phyloP scores from a whole-genome alignment of 1,139 yeast genomes.

The Yamadazyma siamensis region DNA sequence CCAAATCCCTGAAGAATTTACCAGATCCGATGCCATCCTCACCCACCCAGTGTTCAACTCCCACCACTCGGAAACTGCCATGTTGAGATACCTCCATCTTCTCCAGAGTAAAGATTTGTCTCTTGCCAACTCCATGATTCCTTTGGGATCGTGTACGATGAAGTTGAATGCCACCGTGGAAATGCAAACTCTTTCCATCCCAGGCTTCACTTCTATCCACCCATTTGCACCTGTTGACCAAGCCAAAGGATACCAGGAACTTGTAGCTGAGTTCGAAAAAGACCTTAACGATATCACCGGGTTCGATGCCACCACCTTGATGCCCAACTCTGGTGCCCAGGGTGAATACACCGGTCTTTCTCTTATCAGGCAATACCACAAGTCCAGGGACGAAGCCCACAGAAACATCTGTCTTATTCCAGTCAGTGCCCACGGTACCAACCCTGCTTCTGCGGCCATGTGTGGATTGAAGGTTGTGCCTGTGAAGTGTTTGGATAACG shows the following conservation, averaged over 20 bases:
- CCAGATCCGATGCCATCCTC: constrained; percentile 63
- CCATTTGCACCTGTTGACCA: constrained; percentile 91
- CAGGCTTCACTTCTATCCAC: constrained; percentile 83
- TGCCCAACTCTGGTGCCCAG: constrained; percentile 98
- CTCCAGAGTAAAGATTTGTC: constrained; percentile 89
- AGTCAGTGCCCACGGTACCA: constrained; percentile 96
- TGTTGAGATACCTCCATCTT: constrained; percentile 84
- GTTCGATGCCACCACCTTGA: constrained; percentile 82
- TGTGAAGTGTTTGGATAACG: constrained; percentile 79
- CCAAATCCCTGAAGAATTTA: constrained; percentile 48
- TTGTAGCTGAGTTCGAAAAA: constrained; percentile 71
- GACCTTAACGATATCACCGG: constrained; percentile 96
- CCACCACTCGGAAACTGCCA: constrained; percentile 91
- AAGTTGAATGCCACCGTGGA: constrained; percentile 92
- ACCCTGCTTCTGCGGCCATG: constrained; percentile 98
- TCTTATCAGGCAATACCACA: constrained; percentile 76
- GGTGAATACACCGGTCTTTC: constrained; percentile 96
- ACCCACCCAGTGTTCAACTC: constrained; percentile 77
- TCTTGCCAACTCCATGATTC: constrained; percentile 93
- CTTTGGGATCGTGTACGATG: constrained; percentile 98
- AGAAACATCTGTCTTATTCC: constrained; percentile 93
- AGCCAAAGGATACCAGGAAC: constrained; percentile 76
- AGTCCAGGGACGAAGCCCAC: constrained; percentile 54
- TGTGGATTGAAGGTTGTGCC: constrained; percentile 92
- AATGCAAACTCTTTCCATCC: constrained; percentile 93